Base-by-base conservation (phyloP, 345 rosid species). In the Ceriops zippeliana region DNA sequence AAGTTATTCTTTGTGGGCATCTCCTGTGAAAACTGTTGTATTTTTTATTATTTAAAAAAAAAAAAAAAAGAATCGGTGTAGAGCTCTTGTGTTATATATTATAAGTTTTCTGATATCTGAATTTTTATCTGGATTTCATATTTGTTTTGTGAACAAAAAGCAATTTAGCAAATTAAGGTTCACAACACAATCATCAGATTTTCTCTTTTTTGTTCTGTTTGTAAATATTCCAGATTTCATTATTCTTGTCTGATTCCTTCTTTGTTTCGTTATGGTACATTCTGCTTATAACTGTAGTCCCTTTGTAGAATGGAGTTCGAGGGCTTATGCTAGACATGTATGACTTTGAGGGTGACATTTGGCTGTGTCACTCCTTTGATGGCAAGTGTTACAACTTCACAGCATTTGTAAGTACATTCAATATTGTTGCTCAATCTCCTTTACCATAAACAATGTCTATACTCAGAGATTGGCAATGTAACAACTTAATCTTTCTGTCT, bases 281-380 rank as follows among this genome's bases (percentile, higher is more conserved):
- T 22, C 28, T 42, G 38, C 32, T 78, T 16, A 57, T 66, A 72
- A 62, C 7, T 57, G 26, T 37, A 22, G 61, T 62, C 31, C 67
- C 26, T 69, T 42, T 80, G 73, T 74, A 91, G 97, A 95, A 95
- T 88, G 97, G 96, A 61, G 92, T 91, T 70, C 85, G 97, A 56
- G 99, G 97, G 68, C 81, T 95, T 6, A 91, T 95, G 97, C 86
- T 91, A 5, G 99, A 95, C 64, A 86, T 90, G 75, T 95, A 91
- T 72, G 99, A 95, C 77, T 95, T 88, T 74, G 62, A 72, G 38
- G 84, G 84, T 62, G 96, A 86, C 74, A 70, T 91, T 59, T 95
- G 99, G 99, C 54, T 95, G 30, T 95, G 99, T 76, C 98, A 95
- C 76, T 95, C 99, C 65, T 65, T 84, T 6, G 68, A 49, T 37